phyloP scores from a whole-genome alignment of 176 grass and related monocot species.

The Rhynchospora pubera region DNA sequence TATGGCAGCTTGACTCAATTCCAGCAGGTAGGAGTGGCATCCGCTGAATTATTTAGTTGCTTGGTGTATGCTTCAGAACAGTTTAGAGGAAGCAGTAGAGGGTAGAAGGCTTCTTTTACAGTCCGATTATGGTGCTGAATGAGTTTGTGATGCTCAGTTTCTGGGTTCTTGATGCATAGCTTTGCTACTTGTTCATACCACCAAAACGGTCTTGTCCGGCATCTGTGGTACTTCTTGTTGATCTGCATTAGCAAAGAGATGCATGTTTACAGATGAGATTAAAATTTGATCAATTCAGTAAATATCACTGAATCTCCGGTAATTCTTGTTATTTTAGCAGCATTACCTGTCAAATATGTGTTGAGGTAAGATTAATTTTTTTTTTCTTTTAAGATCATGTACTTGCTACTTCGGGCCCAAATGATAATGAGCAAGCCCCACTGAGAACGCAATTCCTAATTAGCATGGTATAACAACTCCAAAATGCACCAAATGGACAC shows the following conservation, averaged over 20 bases:
- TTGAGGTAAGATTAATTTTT: not conserved
- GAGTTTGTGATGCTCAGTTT: not conserved
- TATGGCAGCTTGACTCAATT: not conserved
- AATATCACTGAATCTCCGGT: not conserved
- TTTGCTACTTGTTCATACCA: slow-evolving; percentile 14
- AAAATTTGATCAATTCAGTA: not conserved
- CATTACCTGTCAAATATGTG: not conserved
- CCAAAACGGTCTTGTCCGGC: slow-evolving; percentile 1
- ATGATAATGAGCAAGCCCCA: not conserved
- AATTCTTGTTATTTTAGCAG: not conserved
- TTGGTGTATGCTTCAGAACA: not conserved
- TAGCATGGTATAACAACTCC: not conserved
- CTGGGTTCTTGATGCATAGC: slow-evolving; percentile 2
- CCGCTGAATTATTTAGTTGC: slow-evolving; percentile 2
- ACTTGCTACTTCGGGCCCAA: not conserved
- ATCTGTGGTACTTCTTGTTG: slow-evolving; percentile 3
- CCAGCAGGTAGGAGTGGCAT: not conserved
- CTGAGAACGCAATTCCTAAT: not conserved
- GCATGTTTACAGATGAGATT: not conserved
- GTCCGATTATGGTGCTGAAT: not conserved
- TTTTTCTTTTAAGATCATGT: not conserved
- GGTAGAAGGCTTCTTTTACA: not conserved
- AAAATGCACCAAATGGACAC: not conserved
- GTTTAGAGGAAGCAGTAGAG: not conserved
- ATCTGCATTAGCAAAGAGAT: not conserved